Evolutionary conservation across 176 grass and related monocot genomes (phyloP).

Genomic region (Guadua angustifolia): DNA sequence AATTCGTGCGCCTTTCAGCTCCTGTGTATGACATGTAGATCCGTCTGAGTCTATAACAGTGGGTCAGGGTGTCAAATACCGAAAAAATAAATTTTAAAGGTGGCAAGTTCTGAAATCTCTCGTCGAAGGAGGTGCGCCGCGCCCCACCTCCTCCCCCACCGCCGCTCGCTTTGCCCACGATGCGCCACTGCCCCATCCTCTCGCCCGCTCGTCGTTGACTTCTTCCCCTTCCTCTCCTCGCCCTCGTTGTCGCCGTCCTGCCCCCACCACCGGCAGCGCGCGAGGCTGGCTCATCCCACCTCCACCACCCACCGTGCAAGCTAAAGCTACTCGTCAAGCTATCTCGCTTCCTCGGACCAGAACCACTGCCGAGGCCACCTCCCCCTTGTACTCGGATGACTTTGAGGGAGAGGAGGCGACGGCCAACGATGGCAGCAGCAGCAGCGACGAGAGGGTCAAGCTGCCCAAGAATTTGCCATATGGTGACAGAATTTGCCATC

Average conservation of each 20-base stretch:
- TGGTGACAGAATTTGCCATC: constrained; percentile 63
- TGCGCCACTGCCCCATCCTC: constrained; percentile 50
- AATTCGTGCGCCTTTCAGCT: too few species aligned
- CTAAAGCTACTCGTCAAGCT: constrained; percentile 87
- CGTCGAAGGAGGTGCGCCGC: not conserved
- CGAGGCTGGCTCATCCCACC: constrained; percentile 34
- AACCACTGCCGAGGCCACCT: constrained; percentile 45
- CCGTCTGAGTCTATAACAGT: too few species aligned
- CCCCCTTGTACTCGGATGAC: constrained; percentile 49
- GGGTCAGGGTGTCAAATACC: too few species aligned
- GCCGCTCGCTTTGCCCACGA: constrained; percentile 48
- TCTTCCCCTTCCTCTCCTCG: constrained; percentile 53
- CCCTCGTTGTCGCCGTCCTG: constrained; percentile 46
- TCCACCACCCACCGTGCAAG: constrained; percentile 57
- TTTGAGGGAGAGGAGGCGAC: constrained; percentile 46
- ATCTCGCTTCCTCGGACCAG: constrained; percentile 50
- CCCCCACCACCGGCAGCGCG: constrained; percentile 44
- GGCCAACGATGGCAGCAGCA: constrained; percentile 43
- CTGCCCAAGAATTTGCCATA: constrained; percentile 95
- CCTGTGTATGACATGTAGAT: too few species aligned
- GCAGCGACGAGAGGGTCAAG: constrained; percentile 69
- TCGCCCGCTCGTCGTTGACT: constrained; percentile 41
- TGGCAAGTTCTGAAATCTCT: too few species aligned
- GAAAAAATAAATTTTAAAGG: too few species aligned
- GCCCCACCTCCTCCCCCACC: constrained; percentile 23